These are phyloP conservation scores for Sistotremastrum niveocremeum DNA, from an alignment of 768 basidiomycete genomes.

Conservation along the genomic window DNA sequence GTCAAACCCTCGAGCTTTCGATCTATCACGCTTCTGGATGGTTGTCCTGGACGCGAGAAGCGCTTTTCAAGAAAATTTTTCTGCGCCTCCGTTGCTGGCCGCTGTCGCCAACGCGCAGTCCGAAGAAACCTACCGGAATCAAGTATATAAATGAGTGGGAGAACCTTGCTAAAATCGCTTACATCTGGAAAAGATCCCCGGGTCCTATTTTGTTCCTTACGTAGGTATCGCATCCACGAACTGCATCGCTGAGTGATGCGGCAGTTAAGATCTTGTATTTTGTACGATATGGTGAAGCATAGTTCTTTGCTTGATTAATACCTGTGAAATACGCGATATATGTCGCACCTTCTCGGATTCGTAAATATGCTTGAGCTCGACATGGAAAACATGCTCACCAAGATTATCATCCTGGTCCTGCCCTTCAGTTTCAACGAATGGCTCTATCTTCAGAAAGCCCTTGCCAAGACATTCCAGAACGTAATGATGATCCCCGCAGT, in stretches of 20 bases:
- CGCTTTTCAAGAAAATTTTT: constrained; percentile 41
- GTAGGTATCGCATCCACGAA: constrained; percentile 61
- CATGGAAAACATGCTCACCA: background rate
- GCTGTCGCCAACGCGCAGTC: constrained; percentile 50
- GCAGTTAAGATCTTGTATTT: constrained; percentile 41
- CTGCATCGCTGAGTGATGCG: constrained; percentile 38
- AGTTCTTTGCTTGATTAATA: constrained; percentile 28
- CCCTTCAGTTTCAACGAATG: constrained; percentile 24
- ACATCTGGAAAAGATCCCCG: constrained; percentile 34
- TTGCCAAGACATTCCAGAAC: constrained; percentile 64
- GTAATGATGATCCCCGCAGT: constrained; percentile 56
- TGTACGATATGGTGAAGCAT: constrained; percentile 20
- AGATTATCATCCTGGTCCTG: constrained; percentile 1
- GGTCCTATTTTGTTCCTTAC: constrained; percentile 39
- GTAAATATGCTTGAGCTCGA: background rate
- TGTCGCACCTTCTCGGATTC: constrained; percentile 14
- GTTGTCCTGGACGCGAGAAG: constrained; percentile 16
- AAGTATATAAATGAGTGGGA: constrained; percentile 2
- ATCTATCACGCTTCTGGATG: constrained; percentile 10
- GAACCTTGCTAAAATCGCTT: background rate
- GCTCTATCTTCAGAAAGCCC: constrained; percentile 55
- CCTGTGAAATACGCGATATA: constrained; percentile 46
- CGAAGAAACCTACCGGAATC: constrained; percentile 37
- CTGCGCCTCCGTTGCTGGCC: constrained; percentile 49
- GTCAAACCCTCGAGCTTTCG: constrained; percentile 33